A percentile compares a stretch with the other conserved stretches of the same genome.
Evolutionary conservation across 345 rosid species (phyloP).

Genomic region (Salix brachista): DNA sequence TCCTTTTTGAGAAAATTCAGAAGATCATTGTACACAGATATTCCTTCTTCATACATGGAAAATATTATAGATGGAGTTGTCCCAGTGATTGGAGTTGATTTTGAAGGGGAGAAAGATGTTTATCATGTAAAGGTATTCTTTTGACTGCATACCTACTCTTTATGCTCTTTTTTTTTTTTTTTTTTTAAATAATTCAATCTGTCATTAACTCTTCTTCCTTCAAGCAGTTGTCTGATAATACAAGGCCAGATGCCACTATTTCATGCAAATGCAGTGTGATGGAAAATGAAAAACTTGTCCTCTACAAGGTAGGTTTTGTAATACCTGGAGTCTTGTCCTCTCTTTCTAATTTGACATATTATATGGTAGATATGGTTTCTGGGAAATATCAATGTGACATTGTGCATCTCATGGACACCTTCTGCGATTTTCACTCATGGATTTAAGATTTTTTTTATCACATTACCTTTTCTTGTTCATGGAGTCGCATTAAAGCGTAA

Average conservation of each 20-base stretch:
- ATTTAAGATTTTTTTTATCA: too few species aligned
- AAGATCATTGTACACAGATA: constrained; percentile 35
- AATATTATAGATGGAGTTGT: constrained; percentile 24
- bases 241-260: constrained; percentile 25
- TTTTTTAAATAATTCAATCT: too few species aligned
- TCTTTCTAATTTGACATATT: too few species aligned
- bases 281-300: constrained; percentile 46
- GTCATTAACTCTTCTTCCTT: neutral
- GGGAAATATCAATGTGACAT: neutral
- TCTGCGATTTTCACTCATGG: too few species aligned
- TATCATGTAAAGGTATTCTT: constrained; percentile 50
- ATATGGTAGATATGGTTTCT: neutral
- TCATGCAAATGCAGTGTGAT: constrained; percentile 47
- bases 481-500: too few species aligned
- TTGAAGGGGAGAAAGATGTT: constrained; percentile 41
- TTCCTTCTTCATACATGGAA: constrained; percentile 40
- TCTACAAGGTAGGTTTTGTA: constrained; percentile 52
- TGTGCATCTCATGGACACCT: too few species aligned
- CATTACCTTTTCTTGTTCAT: too few species aligned
- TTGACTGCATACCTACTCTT: neutral
- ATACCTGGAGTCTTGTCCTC: neutral
- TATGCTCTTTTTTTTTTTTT: neutral
- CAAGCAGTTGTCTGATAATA: constrained; percentile 40
- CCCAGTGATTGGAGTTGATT: constrained; percentile 34
- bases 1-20: constrained; percentile 17